These are phyloP conservation scores for Closterium sp. DNA, from an alignment of 139 green algal species.

Conservation along the genomic window DNA sequence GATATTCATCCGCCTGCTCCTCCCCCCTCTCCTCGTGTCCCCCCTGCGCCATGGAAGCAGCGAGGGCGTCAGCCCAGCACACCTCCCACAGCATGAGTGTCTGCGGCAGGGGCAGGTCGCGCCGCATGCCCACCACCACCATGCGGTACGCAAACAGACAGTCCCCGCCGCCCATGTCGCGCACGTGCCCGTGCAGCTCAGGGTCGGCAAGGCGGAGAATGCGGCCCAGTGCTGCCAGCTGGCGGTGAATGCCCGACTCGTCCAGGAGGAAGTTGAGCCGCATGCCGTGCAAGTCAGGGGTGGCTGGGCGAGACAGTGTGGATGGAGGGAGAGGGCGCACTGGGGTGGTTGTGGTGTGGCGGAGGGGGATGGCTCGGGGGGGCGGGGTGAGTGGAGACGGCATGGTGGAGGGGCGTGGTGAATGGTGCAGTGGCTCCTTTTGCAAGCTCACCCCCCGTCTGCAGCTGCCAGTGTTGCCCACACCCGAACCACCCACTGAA, in stretches of 20 bases:
- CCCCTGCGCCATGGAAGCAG: not conserved
- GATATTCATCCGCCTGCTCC: not conserved
- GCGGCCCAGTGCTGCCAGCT: constrained; percentile 57
- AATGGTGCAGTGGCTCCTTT: not conserved
- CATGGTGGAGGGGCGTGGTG: not conserved
- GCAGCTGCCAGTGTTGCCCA: not conserved
- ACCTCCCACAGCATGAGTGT: not conserved
- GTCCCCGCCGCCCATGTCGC: not conserved
- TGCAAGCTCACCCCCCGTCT: not conserved
- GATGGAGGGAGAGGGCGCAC: not conserved
- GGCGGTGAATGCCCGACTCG: constrained; percentile 66
- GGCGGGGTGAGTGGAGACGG: not conserved
- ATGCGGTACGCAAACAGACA: constrained; percentile 12
- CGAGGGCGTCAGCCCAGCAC: not conserved
- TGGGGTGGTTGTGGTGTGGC: not conserved
- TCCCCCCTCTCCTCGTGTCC: not conserved
- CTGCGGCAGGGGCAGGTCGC: not conserved
- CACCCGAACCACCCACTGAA: not conserved
- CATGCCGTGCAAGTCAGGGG: not conserved
- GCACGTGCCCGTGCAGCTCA: constrained; percentile 18
- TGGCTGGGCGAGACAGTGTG: not conserved
- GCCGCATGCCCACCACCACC: not conserved
- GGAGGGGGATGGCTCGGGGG: not conserved
- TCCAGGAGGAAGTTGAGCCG: constrained; percentile 67
- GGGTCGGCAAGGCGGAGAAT: constrained; percentile 62